Evolutionary conservation across 495 filamentous ascomycete species (phyloP), one percentile per base, ranked within the genome.

Genomic region (Xanthoparmelia taractica): DNA sequence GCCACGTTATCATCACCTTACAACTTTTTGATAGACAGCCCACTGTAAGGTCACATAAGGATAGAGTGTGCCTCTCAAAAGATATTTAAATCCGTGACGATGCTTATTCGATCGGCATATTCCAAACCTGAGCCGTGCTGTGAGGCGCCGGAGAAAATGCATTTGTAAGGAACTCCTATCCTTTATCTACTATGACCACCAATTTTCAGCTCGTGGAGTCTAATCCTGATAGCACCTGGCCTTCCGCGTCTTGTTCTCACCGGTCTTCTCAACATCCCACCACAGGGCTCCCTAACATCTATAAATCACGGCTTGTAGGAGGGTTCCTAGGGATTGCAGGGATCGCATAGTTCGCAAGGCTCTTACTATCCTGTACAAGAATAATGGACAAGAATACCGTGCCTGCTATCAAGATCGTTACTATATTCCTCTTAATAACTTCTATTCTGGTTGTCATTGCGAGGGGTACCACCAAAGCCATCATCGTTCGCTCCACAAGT

Each of bases 401-500:
- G 33, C 59, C n/a, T 18, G 48, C 59, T 8, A 37, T 60, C 31
- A 45, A 20, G 59, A 27, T 10, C 18, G 20, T 60, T 43, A 60
- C 59, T 27, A 27, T 33, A 5, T 52, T 60, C 13, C 37, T 45
- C 43, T 31, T 60, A 10, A 50, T 60, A 25, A 47, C n/a, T 27
- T 45, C 59, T 3, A 33, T 52, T 38, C 8, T 60, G 13, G 41
- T 34, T 38, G 45, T 52, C n/a, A 48, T 48, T 11, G 31, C 59
- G 27, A 25, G 59, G 18, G 41, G 43, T 27, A 45, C 12, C 20
- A 60, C 59, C 20, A 60, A 60, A 37, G 59, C 43, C 20, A 37
- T 60, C 43, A 60, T 60, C 43, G 41, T 60, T 37, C 43, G 33
- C 20, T 60, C 43, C n/a, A 45, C 18, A 15, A 60, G 38, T 4